phyloP scores from a whole-genome alignment of 257 asterid genomes.

The Ballota nigra region DNA sequence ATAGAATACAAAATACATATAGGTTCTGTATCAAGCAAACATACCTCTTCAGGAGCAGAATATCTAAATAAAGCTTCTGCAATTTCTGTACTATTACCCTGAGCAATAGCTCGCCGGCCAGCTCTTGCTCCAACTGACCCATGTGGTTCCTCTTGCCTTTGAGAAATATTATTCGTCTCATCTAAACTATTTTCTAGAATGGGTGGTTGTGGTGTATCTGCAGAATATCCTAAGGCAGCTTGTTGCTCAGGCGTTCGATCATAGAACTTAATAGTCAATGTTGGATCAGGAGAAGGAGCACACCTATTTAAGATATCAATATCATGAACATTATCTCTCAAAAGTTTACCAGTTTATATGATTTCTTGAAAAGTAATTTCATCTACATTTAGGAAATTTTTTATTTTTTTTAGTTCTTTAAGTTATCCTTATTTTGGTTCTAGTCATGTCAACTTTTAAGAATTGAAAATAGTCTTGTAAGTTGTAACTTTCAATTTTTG shows the following conservation, averaged over 20 bases:
- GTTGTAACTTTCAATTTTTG: no score
- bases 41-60: constrained; percentile 97
- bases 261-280: constrained; percentile 71
- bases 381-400: no score
- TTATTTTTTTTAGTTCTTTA: no score
- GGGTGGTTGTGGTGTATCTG: constrained; percentile 50
- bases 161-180: constrained; percentile 31
- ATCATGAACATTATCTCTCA: background rate
- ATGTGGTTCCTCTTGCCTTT: constrained; percentile 58
- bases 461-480: no score
- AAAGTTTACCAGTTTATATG: background rate
- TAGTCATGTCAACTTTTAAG: no score
- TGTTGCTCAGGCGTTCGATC: constrained; percentile 90
- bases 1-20: background rate
- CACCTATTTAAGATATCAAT: constrained; percentile 38
- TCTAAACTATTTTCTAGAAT: constrained; percentile 31
- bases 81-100: constrained; percentile 75
- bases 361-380: background rate
- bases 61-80: constrained; percentile 84
- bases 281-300: constrained; percentile 92
- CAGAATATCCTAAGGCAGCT: constrained; percentile 70
- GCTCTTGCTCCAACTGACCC: constrained; percentile 90
- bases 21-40: background rate
- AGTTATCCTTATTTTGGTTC: no score
- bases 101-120: constrained; percentile 90